Conservation (phyloP, 1,284 basidiomycete genomes). For the Trametes sp. region DNA sequence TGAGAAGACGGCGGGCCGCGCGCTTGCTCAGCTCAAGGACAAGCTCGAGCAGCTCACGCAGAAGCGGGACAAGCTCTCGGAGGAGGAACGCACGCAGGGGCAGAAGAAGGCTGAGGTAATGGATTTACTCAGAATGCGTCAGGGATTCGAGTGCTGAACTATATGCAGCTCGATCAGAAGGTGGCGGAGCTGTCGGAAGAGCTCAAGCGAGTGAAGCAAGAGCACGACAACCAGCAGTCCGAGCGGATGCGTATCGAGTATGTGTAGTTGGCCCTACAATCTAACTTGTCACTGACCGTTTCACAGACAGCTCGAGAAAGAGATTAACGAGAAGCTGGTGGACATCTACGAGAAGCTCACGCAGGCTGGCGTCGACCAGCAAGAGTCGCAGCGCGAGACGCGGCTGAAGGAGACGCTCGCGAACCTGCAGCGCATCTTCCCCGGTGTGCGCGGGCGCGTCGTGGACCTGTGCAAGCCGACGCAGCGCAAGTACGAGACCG, state of each 20-base stretch:
- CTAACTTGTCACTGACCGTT: neutral
- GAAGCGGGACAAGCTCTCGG: slow-evolving; percentile 65
- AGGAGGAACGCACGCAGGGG: slow-evolving; percentile 64
- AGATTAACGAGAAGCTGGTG: slow-evolving; percentile 91
- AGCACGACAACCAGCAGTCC: slow-evolving; percentile 77
- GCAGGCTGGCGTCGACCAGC: slow-evolving; percentile 87
- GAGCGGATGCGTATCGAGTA: slow-evolving; percentile 79
- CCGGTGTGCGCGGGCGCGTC: slow-evolving; percentile 92
- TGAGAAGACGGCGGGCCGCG: slow-evolving; percentile 76
- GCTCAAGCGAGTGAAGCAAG: slow-evolving; percentile 66
- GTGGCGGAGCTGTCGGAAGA: slow-evolving; percentile 61
- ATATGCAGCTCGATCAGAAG: slow-evolving; percentile 66
- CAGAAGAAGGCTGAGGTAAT: slow-evolving; percentile 69
- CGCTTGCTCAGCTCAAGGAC: slow-evolving; percentile 71
- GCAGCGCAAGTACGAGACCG: slow-evolving; percentile 90
- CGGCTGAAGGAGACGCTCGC: slow-evolving; percentile 88
- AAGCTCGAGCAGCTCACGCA: slow-evolving; percentile 73
- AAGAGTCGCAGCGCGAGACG: slow-evolving; percentile 86
- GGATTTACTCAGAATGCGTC: neutral
- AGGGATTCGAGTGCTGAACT: neutral
- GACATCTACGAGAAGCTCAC: slow-evolving; percentile 86
- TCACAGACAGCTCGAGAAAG: slow-evolving; percentile 86
- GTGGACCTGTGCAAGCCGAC: slow-evolving; percentile 95
- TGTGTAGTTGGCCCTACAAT: slow-evolving; percentile 35
- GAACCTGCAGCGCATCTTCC: slow-evolving; percentile 88